These are phyloP conservation scores for Cordyceps farinosa DNA, from an alignment of 2,329 filamentous ascomycete genomes.

Conservation along the genomic window DNA sequence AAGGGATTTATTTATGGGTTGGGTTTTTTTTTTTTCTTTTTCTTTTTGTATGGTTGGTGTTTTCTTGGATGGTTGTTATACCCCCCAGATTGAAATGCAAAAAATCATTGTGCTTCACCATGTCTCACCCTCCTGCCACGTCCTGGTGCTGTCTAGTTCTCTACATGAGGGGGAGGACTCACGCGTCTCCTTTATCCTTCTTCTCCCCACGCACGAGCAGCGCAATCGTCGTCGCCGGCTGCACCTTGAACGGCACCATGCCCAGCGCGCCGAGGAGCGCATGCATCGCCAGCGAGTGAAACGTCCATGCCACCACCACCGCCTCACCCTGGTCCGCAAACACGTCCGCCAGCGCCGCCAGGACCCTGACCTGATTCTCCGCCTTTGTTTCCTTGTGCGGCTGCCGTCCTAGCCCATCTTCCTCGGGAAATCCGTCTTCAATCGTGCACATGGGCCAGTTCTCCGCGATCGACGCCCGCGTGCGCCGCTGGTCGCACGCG, in stretches of 20 bases:
- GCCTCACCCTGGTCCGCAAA: slow-evolving; percentile 39
- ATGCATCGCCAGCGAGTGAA: slow-evolving; percentile 46
- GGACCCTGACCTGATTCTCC: slow-evolving; percentile 44
- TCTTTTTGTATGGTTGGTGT: not conserved
- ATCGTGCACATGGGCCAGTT: slow-evolving; percentile 50
- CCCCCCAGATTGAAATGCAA: not conserved
- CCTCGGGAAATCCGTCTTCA: slow-evolving; percentile 52
- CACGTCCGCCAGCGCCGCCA: slow-evolving; percentile 43
- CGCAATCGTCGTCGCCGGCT: slow-evolving; percentile 52
- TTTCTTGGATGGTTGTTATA: not conserved
- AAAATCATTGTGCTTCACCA: not conserved
- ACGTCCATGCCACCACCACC: slow-evolving; percentile 45
- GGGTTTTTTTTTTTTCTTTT: not conserved
- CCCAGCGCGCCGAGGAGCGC: slow-evolving; percentile 41
- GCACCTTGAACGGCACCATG: slow-evolving; percentile 43
- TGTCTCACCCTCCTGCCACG: too few species aligned
- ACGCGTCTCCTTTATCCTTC: not conserved
- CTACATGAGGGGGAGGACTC: too few species aligned
- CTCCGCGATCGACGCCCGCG: slow-evolving; percentile 44
- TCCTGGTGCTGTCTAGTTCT: too few species aligned
- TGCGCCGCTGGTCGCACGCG: slow-evolving; percentile 57
- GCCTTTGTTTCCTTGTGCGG: slow-evolving; percentile 46
- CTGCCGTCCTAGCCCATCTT: slow-evolving; percentile 50
- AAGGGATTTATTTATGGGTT: not conserved
- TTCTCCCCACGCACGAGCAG: slow-evolving; percentile 48